A percentile compares a stretch with the other conserved stretches of the same genome.
These are phyloP conservation scores for Thraustochytrium striatum DNA, from an alignment of 352 stramenopile species.

Conservation along the genomic window DNA sequence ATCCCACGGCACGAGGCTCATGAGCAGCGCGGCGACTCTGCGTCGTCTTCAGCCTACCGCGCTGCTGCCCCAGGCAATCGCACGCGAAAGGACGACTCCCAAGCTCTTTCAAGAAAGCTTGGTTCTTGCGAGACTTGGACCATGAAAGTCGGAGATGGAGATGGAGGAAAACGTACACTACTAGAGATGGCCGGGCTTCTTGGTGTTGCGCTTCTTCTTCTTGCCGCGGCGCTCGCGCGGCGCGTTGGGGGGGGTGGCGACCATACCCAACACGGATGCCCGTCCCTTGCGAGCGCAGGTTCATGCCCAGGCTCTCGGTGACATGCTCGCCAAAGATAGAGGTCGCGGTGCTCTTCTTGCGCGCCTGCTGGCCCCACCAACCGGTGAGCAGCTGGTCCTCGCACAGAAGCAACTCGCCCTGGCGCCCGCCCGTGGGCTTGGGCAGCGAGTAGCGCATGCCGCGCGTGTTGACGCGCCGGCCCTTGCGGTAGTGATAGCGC, in stretches of 20 bases:
- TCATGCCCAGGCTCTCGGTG: conserved; percentile 78
- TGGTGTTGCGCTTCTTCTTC: conserved; percentile 74
- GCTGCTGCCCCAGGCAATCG: too few relatives aligned
- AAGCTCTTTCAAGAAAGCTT: too few relatives aligned
- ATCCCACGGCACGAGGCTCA: too few relatives aligned
- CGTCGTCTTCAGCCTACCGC: too few relatives aligned
- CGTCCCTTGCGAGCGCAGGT: conserved; percentile 75
- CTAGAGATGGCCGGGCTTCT: conserved; percentile 16
- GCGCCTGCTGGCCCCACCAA: conserved; percentile 91
- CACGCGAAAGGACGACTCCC: too few relatives aligned
- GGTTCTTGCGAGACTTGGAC: too few relatives aligned
- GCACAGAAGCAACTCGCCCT: conserved; percentile 91
- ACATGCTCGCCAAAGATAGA: conserved; percentile 91
- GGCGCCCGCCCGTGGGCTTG: conserved; percentile 81
- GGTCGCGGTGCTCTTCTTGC: conserved; percentile 56
- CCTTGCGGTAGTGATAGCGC: conserved; percentile 60
- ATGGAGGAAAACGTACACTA: too few relatives aligned
- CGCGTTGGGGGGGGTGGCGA: conserved; percentile 82
- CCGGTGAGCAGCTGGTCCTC: conserved; percentile 94
- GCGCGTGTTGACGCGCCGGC: conserved; percentile 71
- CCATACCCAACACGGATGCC: conserved; percentile 44
- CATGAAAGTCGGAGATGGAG: too few relatives aligned
- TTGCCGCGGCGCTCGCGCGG: conserved; percentile 89
- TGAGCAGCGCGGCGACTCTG: too few relatives aligned
- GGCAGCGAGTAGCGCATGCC: conserved; percentile 96